phyloP scores from a whole-genome alignment of 1,284 basidiomycete species.

The Cutaneotrichosporon sp. region DNA sequence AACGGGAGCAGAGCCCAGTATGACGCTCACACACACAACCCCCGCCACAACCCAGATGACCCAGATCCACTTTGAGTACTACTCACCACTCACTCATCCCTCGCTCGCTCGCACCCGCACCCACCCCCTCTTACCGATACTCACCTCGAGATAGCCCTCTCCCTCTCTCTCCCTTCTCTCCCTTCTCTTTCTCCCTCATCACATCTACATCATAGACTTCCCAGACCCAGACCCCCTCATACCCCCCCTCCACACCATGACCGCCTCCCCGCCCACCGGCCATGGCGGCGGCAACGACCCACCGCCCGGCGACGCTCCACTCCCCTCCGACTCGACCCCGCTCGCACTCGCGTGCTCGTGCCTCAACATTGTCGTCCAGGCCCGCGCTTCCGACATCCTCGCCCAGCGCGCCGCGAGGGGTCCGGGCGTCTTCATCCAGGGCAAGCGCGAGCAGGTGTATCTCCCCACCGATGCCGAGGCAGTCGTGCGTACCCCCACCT shows the following conservation, averaged over 20 bases:
- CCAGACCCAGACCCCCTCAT: not conserved
- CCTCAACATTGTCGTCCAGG: conserved; percentile 36
- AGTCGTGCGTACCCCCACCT: conserved; percentile 30
- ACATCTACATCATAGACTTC: not conserved
- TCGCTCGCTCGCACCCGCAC: too few relatives aligned
- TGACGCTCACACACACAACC: too few relatives aligned
- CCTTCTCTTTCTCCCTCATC: not conserved
- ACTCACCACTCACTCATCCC: not conserved
- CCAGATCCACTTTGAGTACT: too few relatives aligned
- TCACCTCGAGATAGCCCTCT: too few relatives aligned
- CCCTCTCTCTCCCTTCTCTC: too few relatives aligned
- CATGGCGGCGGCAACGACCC: not conserved
- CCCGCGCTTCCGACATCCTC: conserved; percentile 19
- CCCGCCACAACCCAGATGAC: too few relatives aligned
- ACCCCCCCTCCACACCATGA: conserved; percentile 2
- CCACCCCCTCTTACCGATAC: too few relatives aligned
- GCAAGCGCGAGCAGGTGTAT: conserved; percentile 20
- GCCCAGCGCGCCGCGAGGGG: conserved; percentile 2
- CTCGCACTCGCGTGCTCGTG: conserved; percentile 39
- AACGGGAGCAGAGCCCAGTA: too few relatives aligned
- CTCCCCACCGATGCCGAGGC: conserved; percentile 23
- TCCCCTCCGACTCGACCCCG: conserved; percentile 28
- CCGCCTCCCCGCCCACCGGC: conserved; percentile 2
- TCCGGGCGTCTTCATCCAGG: conserved; percentile 8
- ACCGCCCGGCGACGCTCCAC: conserved; percentile 13